These are phyloP conservation scores for Botrytis tulipae DNA, from an alignment of 2,329 filamentous ascomycete species.

Conservation along the genomic window DNA sequence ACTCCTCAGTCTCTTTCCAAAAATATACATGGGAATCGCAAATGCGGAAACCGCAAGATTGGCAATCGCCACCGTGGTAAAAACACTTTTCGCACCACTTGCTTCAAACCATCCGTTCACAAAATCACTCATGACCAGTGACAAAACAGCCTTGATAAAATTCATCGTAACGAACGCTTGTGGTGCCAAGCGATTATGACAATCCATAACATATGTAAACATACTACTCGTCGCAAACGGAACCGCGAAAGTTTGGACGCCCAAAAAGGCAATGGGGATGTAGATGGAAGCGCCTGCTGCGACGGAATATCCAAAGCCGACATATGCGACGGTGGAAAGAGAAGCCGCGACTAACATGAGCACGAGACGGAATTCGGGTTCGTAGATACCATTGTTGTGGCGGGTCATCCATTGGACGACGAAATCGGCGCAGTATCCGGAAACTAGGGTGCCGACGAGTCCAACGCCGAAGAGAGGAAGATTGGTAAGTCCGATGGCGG, in stretches of 20 bases:
- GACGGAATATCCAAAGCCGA: slow-evolving; percentile 43
- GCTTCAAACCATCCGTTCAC: slow-evolving; percentile 35
- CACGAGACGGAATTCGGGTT: slow-evolving; percentile 52
- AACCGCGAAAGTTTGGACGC: slow-evolving; percentile 40
- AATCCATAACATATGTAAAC: slow-evolving; percentile 45
- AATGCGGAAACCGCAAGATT: slow-evolving; percentile 28
- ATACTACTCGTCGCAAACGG: slow-evolving; percentile 42
- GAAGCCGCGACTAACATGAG: slow-evolving; percentile 39
- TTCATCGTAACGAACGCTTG: slow-evolving; percentile 45
- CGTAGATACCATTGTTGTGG: slow-evolving; percentile 51
- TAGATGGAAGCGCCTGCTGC: slow-evolving; percentile 36
- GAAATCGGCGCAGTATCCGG: slow-evolving; percentile 41
- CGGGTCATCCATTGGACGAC: slow-evolving; percentile 46
- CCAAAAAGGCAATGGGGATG: slow-evolving; percentile 40
- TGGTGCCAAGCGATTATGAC: slow-evolving; percentile 42
- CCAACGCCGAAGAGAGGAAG: slow-evolving; percentile 29
- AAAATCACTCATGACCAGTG: slow-evolving; percentile 35
- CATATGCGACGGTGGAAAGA: slow-evolving; percentile 41
- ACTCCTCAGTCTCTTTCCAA: slow-evolving; percentile 38
- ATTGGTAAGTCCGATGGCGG: slow-evolving; percentile 29
- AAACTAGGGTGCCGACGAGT: slow-evolving; percentile 40
- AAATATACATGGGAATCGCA: slow-evolving; percentile 37
- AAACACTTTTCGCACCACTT: slow-evolving; percentile 33
- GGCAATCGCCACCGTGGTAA: slow-evolving; percentile 26
- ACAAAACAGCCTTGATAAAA: slow-evolving; percentile 43